phyloP scores from a whole-genome alignment of 768 basidiomycete genomes.

The Pholiota molesta region DNA sequence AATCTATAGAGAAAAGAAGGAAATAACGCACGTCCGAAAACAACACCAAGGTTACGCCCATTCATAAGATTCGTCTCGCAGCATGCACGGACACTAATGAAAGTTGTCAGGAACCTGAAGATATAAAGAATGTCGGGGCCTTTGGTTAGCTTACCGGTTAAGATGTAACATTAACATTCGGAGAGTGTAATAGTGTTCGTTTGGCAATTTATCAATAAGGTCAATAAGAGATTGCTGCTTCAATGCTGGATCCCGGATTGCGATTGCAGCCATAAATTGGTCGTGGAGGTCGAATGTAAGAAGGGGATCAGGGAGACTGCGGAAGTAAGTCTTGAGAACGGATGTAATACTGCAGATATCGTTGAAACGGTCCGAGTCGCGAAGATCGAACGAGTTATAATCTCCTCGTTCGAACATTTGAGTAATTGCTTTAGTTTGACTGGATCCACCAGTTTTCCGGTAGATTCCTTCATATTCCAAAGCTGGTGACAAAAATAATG shows the following conservation, averaged over 20 bases:
- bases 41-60: constrained; percentile 92
- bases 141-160: constrained; percentile 61
- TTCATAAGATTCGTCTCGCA: constrained; percentile 89
- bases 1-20: constrained; percentile 2
- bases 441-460: constrained; percentile 93
- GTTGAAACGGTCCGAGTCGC: constrained; percentile 88
- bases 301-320: constrained; percentile 87
- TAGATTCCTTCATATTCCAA: constrained; percentile 98
- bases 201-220: constrained; percentile 77
- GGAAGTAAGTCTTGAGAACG: constrained; percentile 95
- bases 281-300: constrained; percentile 92
- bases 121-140: background rate
- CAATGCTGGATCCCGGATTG: constrained; percentile 61
- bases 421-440: constrained; percentile 91
- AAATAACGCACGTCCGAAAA: constrained; percentile 91
- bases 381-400: constrained; percentile 86
- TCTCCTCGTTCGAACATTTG: constrained; percentile 94
- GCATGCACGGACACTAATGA: constrained; percentile 57
- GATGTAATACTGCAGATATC: constrained; percentile 97
- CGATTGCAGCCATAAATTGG: constrained; percentile 79
- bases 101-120: constrained; percentile 26
- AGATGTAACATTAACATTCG: constrained; percentile 85
- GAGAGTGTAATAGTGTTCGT: constrained; percentile 87
- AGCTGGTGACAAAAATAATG: constrained; percentile 45
- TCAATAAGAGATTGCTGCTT: constrained; percentile 67